Percentiles rank a stretch among this genome's conserved stretches.
Evolutionary conservation across 2,329 filamentous ascomycete genomes (phyloP).

Genomic region (Lachnellula hyalina): DNA sequence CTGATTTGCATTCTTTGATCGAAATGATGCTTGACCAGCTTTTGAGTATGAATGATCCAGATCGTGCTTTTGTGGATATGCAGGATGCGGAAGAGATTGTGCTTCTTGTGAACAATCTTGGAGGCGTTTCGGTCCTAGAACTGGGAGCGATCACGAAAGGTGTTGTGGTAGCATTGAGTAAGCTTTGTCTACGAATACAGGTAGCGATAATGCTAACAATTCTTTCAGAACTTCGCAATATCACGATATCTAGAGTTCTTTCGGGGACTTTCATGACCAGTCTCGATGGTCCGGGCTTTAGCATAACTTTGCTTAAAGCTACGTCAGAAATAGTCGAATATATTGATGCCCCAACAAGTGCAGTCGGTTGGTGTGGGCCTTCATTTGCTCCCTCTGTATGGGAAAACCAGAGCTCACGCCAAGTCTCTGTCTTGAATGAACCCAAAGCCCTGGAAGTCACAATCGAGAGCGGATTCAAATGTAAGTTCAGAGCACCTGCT

Average conservation of each 20-base stretch:
- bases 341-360: conserved; percentile 3
- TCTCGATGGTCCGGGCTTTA: conserved; percentile 49
- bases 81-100: conserved; percentile 17
- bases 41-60: conserved; percentile 23
- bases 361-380: no score
- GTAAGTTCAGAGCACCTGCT: no score
- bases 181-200: not conserved
- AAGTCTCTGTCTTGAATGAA: no score
- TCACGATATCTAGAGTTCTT: conserved; percentile 38
- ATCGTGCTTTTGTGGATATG: conserved; percentile 6
- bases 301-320: conserved; percentile 46
- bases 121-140: conserved; percentile 33
- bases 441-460: no score
- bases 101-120: conserved; percentile 17
- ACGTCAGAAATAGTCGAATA: conserved; percentile 30
- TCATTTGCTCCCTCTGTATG: no score
- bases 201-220: not conserved
- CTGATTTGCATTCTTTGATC: not conserved
- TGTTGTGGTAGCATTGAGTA: conserved; percentile 31
- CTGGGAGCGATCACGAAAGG: conserved; percentile 41
- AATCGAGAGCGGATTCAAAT: no score
- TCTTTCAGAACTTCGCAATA: conserved; percentile 25
- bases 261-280: conserved; percentile 44
- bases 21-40: conserved; percentile 38
- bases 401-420: no score